These are phyloP conservation scores for Fistulifera solaris DNA, from an alignment of 108 stramenopile genomes.

Conservation along the genomic window DNA sequence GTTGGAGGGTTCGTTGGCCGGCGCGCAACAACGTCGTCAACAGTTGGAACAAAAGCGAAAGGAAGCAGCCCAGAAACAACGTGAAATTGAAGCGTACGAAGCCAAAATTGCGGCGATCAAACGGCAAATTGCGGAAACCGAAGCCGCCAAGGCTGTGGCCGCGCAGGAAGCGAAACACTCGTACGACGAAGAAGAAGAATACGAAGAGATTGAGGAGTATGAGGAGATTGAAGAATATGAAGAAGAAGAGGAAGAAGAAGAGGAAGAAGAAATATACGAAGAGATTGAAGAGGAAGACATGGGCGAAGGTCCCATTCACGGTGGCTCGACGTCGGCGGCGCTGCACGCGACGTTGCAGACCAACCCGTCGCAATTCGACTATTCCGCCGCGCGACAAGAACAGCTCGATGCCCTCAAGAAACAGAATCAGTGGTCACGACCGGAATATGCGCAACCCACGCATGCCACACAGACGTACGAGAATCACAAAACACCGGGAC, in stretches of 20 bases:
- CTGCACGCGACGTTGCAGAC: too few relatives aligned
- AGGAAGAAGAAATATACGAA: constrained; percentile 2
- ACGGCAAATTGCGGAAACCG: not conserved
- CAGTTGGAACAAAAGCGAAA: too few relatives aligned
- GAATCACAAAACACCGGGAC: not conserved
- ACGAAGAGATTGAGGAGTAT: not conserved
- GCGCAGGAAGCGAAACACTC: not conserved
- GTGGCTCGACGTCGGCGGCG: not conserved
- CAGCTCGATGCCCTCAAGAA: not conserved
- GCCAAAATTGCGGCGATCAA: constrained; percentile 1
- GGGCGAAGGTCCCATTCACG: not conserved
- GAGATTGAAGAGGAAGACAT: constrained; percentile 3
- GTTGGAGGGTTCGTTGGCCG: too few relatives aligned
- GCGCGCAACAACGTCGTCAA: too few relatives aligned
- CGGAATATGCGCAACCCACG: not conserved
- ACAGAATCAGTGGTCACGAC: not conserved
- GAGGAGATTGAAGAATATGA: not conserved
- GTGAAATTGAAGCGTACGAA: too few relatives aligned
- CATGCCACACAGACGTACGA: not conserved
- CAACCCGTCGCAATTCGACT: too few relatives aligned
- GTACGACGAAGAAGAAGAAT: not conserved
- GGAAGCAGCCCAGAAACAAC: too few relatives aligned
- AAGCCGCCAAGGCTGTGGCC: not conserved
- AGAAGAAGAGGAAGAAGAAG: too few relatives aligned
- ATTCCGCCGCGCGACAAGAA: too few relatives aligned